These are phyloP conservation scores for Piper longum DNA, from an alignment of 164 flowering plant species.

Conservation along the genomic window DNA sequence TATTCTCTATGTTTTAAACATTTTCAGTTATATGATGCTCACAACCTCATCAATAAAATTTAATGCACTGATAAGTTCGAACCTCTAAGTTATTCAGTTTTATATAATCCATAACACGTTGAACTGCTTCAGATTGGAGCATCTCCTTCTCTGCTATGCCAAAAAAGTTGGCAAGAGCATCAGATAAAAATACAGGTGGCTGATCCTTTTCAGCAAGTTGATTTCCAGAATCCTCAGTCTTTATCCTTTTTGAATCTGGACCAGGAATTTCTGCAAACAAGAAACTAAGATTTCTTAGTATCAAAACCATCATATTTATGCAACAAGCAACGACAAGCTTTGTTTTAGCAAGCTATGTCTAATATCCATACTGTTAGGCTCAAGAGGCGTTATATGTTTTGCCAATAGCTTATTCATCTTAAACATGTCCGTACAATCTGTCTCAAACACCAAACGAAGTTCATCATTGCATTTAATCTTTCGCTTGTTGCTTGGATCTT, in stretches of 20 bases:
- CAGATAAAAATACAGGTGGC: slow-evolving; percentile 53
- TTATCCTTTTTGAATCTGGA: slow-evolving; percentile 39
- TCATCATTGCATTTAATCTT: slow-evolving; percentile 89
- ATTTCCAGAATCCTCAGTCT: slow-evolving; percentile 29
- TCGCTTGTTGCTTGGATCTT: slow-evolving; percentile 92
- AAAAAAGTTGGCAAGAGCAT: slow-evolving; percentile 64
- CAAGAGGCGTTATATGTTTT: slow-evolving; percentile 54
- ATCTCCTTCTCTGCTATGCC: slow-evolving; percentile 66
- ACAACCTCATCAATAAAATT: neutral
- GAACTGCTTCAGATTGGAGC: slow-evolving; percentile 43
- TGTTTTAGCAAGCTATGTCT: neutral
- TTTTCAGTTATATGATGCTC: neutral
- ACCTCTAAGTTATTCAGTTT: slow-evolving; percentile 70
- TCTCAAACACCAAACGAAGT: slow-evolving; percentile 77
- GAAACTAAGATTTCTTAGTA: neutral
- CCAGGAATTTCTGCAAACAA: slow-evolving; percentile 41
- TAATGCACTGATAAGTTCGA: slow-evolving; percentile 3
- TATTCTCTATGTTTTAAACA: neutral
- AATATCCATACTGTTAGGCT: slow-evolving; percentile 52
- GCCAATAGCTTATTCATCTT: slow-evolving; percentile 59
- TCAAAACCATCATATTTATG: neutral
- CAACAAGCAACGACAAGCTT: too few species aligned
- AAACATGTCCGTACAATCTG: slow-evolving; percentile 95
- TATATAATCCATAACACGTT: slow-evolving; percentile 69
- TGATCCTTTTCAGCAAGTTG: slow-evolving; percentile 27